A percentile compares a stretch with the other conserved stretches of the same genome.
Conservation (phyloP, 306 rosid genomes). For the Begonia peltatifolia region DNA sequence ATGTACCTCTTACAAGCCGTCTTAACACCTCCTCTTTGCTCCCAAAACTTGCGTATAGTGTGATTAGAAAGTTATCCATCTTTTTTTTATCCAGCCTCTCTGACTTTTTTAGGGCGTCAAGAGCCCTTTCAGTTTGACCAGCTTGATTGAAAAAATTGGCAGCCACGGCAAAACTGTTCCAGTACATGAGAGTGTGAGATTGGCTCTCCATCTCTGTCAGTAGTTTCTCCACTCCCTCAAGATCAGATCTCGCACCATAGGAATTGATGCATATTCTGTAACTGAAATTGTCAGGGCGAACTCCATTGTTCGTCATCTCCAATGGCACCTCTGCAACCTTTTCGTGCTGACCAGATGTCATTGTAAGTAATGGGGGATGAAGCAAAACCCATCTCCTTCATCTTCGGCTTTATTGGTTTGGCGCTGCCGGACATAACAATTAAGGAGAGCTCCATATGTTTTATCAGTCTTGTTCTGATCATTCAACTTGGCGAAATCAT, state of each 20-base stretch:
- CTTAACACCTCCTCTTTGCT: conserved; percentile 47
- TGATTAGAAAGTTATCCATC: conserved; percentile 64
- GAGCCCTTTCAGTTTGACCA: conserved; percentile 27
- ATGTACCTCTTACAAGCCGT: conserved; percentile 48
- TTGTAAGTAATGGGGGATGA: conserved; percentile 50
- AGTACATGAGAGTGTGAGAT: conserved; percentile 49
- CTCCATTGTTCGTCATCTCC: conserved; percentile 56
- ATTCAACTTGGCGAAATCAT: conserved; percentile 39
- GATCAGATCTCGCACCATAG: conserved; percentile 44
- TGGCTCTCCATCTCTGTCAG: conserved; percentile 63
- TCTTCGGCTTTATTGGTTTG: conserved; percentile 43
- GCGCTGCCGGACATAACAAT: conserved; percentile 64
- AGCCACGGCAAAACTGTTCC: conserved; percentile 66
- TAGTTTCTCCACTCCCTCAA: conserved; percentile 39
- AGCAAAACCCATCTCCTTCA: conserved; percentile 69
- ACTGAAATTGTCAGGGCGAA: conserved; percentile 64
- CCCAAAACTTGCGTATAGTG: conserved; percentile 47
- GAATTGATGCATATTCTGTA: conserved; percentile 79
- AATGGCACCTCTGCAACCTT: conserved; percentile 42
- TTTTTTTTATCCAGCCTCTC: conserved; percentile 54
- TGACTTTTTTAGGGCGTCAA: conserved; percentile 39
- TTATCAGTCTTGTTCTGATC: conserved; percentile 33
- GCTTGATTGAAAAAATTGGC: conserved; percentile 55
- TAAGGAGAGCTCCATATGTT: conserved; percentile 73
- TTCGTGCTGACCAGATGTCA: conserved; percentile 54